Base-by-base conservation (phyloP, 805 yeast genomes). In the Ogataea chonburiensis region DNA sequence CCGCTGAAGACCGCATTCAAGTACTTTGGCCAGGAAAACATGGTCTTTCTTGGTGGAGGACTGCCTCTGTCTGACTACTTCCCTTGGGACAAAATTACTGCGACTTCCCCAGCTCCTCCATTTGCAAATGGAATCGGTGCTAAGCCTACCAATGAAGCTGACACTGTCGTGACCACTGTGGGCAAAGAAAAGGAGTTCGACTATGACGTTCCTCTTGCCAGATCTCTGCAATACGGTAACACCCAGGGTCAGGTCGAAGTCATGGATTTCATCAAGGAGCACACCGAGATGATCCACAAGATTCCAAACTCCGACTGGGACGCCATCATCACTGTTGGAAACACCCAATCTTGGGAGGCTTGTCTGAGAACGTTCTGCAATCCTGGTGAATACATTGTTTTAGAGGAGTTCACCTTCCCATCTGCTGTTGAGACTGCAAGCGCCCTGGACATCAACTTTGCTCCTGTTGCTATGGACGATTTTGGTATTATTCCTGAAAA, bases 1-100 rank as follows among this genome's bases (percentile, higher is more conserved):
- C 81, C 86, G 10, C 73, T 91, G 63, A 91, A 93, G 66, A 66
- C 77, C 24, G 94, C 95, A 12, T 86, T 91, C 70, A 79, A 78
- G 56, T 82, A 84, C 67, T 82, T 68, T 55, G 67, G 68, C 27
- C 72, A 76, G 46, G 96, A 95, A 21, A 77, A 81, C 35, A 70
- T 93, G 56, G 79, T 87, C 38, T 89, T 88, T 58, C 74, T 91
- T 38, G 98, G 97, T 37, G 98, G 98, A 52, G 98, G 98, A 6
- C 74, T 91, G 51, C 98, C 98, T 10, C 67, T 86, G 59, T 68
- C 96, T 17, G 91, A 84, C 46, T 84, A 86, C 64, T 91, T 91
- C 74, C 98, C 98, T 28, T 86, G 91, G 74, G 86, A 88, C 53
- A 75, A 78, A 47, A 60, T 91, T 40, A 59, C 71, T 15, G 81